phyloP scores from a whole-genome alignment of 1,284 basidiomycete species.

The Pterula multifida region DNA sequence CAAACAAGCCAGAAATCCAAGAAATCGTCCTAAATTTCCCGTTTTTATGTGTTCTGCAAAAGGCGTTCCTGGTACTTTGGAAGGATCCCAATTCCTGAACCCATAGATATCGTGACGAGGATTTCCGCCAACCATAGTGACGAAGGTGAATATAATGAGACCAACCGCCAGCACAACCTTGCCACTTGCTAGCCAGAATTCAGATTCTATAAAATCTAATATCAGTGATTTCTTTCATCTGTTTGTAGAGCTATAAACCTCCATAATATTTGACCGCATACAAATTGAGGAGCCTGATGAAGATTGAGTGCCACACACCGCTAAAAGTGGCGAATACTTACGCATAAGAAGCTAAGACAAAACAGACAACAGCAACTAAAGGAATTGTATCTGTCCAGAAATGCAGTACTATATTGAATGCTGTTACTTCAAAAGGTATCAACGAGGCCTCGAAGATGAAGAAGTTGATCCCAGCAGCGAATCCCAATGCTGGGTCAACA shows the following conservation, averaged over 20 bases:
- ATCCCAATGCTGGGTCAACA: constrained; percentile 35
- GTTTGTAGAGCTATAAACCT: constrained; percentile 16
- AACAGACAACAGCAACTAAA: constrained; percentile 24
- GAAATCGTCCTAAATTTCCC: constrained; percentile 29
- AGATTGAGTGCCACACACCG: neutral
- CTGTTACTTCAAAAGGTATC: constrained; percentile 34
- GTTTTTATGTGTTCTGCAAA: constrained; percentile 32
- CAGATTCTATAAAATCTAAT: constrained; percentile 30
- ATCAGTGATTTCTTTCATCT: neutral
- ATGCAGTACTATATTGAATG: constrained; percentile 31
- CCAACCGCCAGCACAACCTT: constrained; percentile 49
- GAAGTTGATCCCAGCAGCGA: constrained; percentile 33
- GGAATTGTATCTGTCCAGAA: constrained; percentile 41
- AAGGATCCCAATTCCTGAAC: constrained; percentile 44
- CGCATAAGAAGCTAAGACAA: constrained; percentile 27
- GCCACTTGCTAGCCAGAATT: constrained; percentile 40
- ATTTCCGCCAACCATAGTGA: constrained; percentile 59
- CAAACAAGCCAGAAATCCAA: constrained; percentile 34
- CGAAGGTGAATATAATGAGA: constrained; percentile 44
- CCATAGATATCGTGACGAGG: constrained; percentile 52
- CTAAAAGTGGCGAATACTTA: constrained; percentile 14
- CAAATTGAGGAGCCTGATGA: constrained; percentile 27
- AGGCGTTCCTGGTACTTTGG: constrained; percentile 24
- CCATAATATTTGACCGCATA: constrained; percentile 40
- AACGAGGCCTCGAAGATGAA: constrained; percentile 31